Conservation (phyloP, 2,329 filamentous ascomycete genomes). For the Claviceps sp. region DNA sequence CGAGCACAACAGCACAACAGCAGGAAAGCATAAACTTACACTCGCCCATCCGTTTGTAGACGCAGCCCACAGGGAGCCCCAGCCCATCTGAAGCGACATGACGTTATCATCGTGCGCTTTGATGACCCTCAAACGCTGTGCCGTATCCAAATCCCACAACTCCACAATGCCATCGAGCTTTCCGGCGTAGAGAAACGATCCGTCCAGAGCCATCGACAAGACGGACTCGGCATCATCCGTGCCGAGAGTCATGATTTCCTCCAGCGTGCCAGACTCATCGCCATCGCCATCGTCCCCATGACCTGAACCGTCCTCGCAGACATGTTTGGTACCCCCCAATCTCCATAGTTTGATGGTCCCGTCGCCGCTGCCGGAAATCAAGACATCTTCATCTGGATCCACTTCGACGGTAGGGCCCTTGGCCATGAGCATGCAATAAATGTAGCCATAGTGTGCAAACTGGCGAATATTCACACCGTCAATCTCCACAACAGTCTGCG, state of each 20-base stretch:
- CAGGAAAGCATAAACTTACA: conserved; percentile 35
- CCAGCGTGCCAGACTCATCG: conserved; percentile 38
- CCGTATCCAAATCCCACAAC: conserved; percentile 92
- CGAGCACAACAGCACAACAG: background rate
- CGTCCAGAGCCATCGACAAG: conserved; percentile 73
- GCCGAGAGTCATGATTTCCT: conserved; percentile 54
- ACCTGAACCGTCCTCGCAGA: conserved; percentile 13
- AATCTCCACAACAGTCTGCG: conserved; percentile 58
- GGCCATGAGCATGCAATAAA: conserved; percentile 89
- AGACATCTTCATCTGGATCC: conserved; percentile 60
- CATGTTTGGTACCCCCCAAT: conserved; percentile 26
- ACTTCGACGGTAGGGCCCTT: conserved; percentile 54
- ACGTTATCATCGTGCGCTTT: conserved; percentile 71
- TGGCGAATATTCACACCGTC: conserved; percentile 67
- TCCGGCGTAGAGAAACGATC: conserved; percentile 84
- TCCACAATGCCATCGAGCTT: conserved; percentile 80
- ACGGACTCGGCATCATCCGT: conserved; percentile 50
- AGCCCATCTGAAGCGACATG: conserved; percentile 74
- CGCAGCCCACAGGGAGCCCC: conserved; percentile 74
- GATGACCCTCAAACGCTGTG: conserved; percentile 77
- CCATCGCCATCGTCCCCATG: conserved; percentile 22
- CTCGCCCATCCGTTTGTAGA: conserved; percentile 80
- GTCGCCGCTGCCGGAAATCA: conserved; percentile 87
- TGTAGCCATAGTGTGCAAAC: conserved; percentile 90
- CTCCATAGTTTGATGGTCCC: conserved; percentile 93